Percentiles rank a stretch among this genome's conserved stretches.
Evolutionary conservation across 805 yeast species (phyloP).

Genomic region (Schwanniomyces yamadae): DNA sequence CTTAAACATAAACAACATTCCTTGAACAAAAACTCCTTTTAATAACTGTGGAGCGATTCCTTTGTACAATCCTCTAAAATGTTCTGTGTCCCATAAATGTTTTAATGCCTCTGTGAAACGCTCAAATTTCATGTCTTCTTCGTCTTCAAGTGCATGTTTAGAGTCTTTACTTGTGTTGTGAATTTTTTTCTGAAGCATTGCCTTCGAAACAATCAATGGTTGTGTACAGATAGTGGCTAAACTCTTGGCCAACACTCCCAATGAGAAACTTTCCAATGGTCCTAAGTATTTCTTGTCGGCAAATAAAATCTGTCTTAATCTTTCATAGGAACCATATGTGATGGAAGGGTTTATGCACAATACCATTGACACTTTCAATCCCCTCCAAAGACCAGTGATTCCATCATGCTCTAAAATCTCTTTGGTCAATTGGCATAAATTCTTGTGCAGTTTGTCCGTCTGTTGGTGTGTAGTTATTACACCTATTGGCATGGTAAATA

Average conservation of each 20-base stretch:
- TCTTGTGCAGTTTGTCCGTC: slow-evolving; percentile 44
- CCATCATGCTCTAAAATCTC: slow-evolving; percentile 66
- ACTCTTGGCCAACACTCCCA: slow-evolving; percentile 80
- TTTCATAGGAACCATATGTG: slow-evolving; percentile 78
- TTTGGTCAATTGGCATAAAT: slow-evolving; percentile 31
- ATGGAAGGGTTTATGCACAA: slow-evolving; percentile 82
- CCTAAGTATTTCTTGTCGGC: slow-evolving; percentile 43
- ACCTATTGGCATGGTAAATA: slow-evolving; percentile 78
- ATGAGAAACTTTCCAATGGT: slow-evolving; percentile 62
- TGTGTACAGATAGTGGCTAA: slow-evolving; percentile 79
- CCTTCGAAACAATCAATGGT: slow-evolving; percentile 83
- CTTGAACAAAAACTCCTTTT: slow-evolving; percentile 84
- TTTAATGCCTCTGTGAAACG: slow-evolving; percentile 63
- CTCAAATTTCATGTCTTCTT: slow-evolving; percentile 44
- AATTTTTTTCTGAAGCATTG: slow-evolving; percentile 62
- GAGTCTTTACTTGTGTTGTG: slow-evolving; percentile 22
- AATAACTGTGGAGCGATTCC: slow-evolving; percentile 78
- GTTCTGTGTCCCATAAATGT: slow-evolving; percentile 64
- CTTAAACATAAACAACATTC: slow-evolving; percentile 76
- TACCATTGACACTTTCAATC: slow-evolving; percentile 75
- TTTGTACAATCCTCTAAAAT: slow-evolving; percentile 65
- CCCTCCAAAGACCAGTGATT: slow-evolving; percentile 74
- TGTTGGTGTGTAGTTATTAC: slow-evolving; percentile 66
- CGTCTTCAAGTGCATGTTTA: slow-evolving; percentile 24
- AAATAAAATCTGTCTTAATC: slow-evolving; percentile 55